Base-by-base conservation (phyloP, 1,139 yeast genomes). In the Geotrichum siamense region DNA sequence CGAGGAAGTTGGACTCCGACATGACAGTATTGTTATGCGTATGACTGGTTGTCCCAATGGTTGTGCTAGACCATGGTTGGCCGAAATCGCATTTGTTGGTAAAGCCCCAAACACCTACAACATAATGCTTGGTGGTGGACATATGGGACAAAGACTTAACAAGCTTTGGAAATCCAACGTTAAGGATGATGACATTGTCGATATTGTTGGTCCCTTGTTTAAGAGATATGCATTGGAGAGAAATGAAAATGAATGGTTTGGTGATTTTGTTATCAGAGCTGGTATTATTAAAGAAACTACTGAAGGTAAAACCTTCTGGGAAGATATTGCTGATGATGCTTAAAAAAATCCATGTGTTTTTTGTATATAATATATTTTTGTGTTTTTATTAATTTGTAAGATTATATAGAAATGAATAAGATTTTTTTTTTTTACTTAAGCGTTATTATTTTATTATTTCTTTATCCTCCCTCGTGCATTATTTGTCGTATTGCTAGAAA, bases 41-140 rank as follows among this genome's bases (percentile, higher is more conserved):
- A 89, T 91, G 96, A 87, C 97, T 35, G 98, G 98, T 51, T 91
- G 98, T 74, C 96, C 97, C 47, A 91, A 91, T 64, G 98, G 97
- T 54, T 91, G 98, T 72, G 91, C 98, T 22, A 79, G 98, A 65
- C 97, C 97, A 19, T 91, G 96, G 96, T 70, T 91, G 44, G 97
- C 96, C 2, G 98, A 91, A 66, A 78, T 91, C 48, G 97, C 97
- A 0, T 72, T 86, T 50, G 94, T 91, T 44, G 98, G 98, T 65
- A 91, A 91, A 65, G 96, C 97, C 0, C 77, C 73, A 51, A 95
- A 94, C 43, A 89, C 94, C 10, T 91, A 91, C 68, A 91, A 91
- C 65, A 74, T 91, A 67, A 75, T 87, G 86, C 75, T 91, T 56
- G 98, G 98, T 56, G 98, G 98, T 61, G 96, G 96, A 34, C 91